Evolutionary conservation across 2,329 filamentous ascomycete species (phyloP), one percentile per base, ranked within the genome.

Genomic region (Trematosphaeria pertusa): DNA sequence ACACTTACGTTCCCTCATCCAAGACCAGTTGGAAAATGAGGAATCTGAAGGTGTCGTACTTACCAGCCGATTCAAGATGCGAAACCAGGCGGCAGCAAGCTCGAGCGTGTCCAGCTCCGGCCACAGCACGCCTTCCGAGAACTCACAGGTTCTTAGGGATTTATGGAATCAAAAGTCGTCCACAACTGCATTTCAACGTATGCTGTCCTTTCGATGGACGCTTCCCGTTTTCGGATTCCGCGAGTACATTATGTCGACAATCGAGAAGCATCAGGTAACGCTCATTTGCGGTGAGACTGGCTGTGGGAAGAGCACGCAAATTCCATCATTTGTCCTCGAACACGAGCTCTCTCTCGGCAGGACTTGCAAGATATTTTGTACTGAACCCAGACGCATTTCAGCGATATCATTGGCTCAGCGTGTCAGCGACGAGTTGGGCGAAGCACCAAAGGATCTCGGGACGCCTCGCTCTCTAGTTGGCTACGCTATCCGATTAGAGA

Each of bases 201-300:
- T 99, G 94, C 80, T 93, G 42, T 74, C 81, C 67, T 85, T 81
- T 22, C 86, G 94, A 45, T 87, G 85, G 78, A 88, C 88, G 59
- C 81, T 99, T 14, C 94, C 94, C 0, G 96, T 99, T 78, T 97
- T 89, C 83, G 80, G 83, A 10, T 97, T 94, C 69, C 87, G 86
- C 56, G 77, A 89, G 10, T 82, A 90, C 38, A 91, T 97, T 6
- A 75, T 97, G 10, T 79, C 84, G 19, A 83, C 89, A 2, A 86
- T 99, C 21, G 87, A 90, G 36, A 79, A 82, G 17, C 83, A 96
- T 56, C 92, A 94, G 63, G 88, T 96, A 8, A 86, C 94, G 8
- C 97, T 99, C 49, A 84, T 99, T 21, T 97, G 93, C 67, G 94
- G 94, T 67, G 94, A 99, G 74, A 99, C 94, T 2, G 94, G 94